Base-by-base conservation (phyloP, 2,329 filamentous ascomycete species). In the Emergomyces orientalis region DNA sequence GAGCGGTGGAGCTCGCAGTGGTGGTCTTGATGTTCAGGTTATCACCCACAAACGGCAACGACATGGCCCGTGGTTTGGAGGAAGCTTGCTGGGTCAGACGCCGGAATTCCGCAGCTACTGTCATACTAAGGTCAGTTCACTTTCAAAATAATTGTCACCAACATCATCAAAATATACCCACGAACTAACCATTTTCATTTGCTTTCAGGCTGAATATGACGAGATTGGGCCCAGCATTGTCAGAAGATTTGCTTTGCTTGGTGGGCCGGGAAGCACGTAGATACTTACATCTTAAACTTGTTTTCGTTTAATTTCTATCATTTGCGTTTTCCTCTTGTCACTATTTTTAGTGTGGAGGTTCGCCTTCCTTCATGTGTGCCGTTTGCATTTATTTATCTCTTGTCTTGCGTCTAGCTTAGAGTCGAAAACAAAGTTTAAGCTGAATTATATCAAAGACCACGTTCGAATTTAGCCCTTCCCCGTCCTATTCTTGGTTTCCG, bases 81-180 rank as follows among this genome's bases (percentile, higher is more conserved):
- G 94, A 70, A 96, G 91, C 79, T 82, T 99, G 78, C 82, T 99
- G 65, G 95, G 93, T 62, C 93, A 97, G 81, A 99, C 94, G 7
- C 93, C 95, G 4, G 95, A 99, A 78, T 99, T 99, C 83, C 86
- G 91, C 75, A 97, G 91, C 73, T 99, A 97, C 80, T 99, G 94
- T 81, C 95, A 99, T 78, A 99, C 90, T 63, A 94, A 94, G 81
- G 86, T 86, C 37, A 58, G 65, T 52, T 37, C 30, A 27, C 4
- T 30, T 45, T 58, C 27, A 11, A 6, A 19, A 39, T 70, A 7
- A 27, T 47, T 45, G 3, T 19, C 11, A 41, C 30, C 39, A n/a
- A 5, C 17, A 5, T 63, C 2, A 27, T 37, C 25, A 37, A 1
- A 14, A 22, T 34, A 25, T 22, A 22, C 65, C 14, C 49, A 22